phyloP scores from a whole-genome alignment of 495 filamentous ascomycete species.

The Penicillium ochrochloron region DNA sequence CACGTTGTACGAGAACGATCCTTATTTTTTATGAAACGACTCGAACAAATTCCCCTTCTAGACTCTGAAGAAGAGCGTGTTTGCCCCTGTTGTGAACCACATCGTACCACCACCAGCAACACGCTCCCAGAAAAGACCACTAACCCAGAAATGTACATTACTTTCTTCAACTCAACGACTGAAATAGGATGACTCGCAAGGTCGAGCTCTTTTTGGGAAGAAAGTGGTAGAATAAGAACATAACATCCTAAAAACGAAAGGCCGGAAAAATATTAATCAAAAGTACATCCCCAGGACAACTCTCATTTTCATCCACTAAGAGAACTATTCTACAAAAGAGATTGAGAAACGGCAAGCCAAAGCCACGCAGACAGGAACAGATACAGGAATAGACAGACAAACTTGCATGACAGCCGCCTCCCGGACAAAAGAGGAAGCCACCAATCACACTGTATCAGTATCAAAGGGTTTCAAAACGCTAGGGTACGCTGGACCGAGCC shows the following conservation, averaged over 20 bases:
- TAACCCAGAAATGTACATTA: background rate
- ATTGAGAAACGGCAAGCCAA: constrained; percentile 28
- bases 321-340: constrained; percentile 53
- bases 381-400: constrained; percentile 19
- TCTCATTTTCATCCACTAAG: constrained; percentile 45
- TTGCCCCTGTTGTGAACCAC: background rate
- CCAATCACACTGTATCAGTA: constrained; percentile 25
- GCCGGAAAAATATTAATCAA: constrained; percentile 3
- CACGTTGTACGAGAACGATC: background rate
- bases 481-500: constrained; percentile 13
- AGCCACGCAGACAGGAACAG: constrained; percentile 20
- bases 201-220: background rate
- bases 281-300: constrained; percentile 20
- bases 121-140: background rate
- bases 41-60: background rate
- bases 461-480: constrained; percentile 12
- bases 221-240: background rate
- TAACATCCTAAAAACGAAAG: background rate
- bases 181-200: background rate
- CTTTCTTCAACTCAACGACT: background rate
- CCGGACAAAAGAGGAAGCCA: background rate
- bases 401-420: constrained; percentile 2
- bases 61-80: background rate
- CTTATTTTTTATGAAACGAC: background rate
- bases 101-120: background rate